These are phyloP conservation scores for Cyclotella cryptica DNA, from an alignment of 108 stramenopile genomes.

Conservation along the genomic window DNA sequence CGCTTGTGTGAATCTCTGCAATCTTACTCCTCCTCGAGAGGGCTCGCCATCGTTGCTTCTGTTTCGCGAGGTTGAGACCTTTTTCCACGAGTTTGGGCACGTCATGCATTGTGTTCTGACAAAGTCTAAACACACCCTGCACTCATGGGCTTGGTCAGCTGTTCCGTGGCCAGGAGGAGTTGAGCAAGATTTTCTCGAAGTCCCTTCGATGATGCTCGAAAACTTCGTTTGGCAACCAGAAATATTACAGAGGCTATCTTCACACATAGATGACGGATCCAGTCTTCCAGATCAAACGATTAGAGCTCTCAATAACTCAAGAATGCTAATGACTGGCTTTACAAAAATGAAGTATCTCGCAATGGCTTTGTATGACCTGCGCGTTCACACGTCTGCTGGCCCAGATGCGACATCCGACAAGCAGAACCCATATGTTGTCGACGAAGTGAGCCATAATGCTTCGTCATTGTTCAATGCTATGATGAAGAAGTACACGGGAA, in stretches of 20 bases:
- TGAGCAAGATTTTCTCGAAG: constrained; percentile 37
- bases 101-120: constrained; percentile 27
- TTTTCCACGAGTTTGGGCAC: constrained; percentile 42
- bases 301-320: constrained; percentile 21
- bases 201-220: constrained; percentile 37
- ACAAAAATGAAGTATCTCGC: constrained; percentile 26
- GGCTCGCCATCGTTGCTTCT: constrained; percentile 20
- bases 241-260: constrained; percentile 8
- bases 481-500: constrained; percentile 14
- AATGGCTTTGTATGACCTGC: constrained; percentile 32
- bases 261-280: constrained; percentile 14
- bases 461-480: constrained; percentile 19
- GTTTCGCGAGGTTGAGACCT: constrained; percentile 40
- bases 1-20: constrained; percentile 27
- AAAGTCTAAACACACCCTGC: constrained; percentile 20
- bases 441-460: constrained; percentile 16
- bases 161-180: constrained; percentile 42
- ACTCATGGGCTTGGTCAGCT: constrained; percentile 30
- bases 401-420: constrained; percentile 3
- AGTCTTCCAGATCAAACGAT: constrained; percentile 7
- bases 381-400: constrained; percentile 14
- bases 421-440: constrained; percentile 1
- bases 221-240: constrained; percentile 30
- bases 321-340: constrained; percentile 24
- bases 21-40: constrained; percentile 5